Evolutionary conservation across 2,329 filamentous ascomycete genomes (phyloP).

Genomic region (Knoxdaviesia capensis): DNA sequence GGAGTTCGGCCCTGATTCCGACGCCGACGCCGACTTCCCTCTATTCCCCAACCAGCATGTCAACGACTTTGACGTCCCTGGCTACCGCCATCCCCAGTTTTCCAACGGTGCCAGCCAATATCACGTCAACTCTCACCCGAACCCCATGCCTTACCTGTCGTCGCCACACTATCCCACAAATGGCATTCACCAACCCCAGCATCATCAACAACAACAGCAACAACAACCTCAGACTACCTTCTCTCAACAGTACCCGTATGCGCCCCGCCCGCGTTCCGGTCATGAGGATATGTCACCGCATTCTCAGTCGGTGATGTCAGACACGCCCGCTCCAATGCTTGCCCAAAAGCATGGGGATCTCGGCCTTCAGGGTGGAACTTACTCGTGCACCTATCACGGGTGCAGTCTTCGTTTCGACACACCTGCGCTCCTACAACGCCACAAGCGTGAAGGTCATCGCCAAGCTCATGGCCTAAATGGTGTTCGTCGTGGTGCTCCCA

Average conservation of each 20-base stretch:
- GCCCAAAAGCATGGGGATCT: not conserved
- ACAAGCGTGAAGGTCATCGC: conserved; percentile 85
- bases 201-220: too few species aligned
- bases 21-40: conserved; percentile 49
- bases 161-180: too few species aligned
- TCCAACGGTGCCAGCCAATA: too few species aligned
- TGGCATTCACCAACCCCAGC: too few species aligned
- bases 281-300: too few species aligned
- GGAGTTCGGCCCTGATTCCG: conserved; percentile 53
- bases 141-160: too few species aligned
- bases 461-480: conserved; percentile 32
- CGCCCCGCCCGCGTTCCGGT: too few species aligned
- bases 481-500: too few species aligned
- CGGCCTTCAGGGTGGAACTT: conserved; percentile 49
- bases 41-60: conserved; percentile 47
- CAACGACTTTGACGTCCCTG: conserved; percentile 15
- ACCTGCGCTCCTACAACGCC: conserved; percentile 71
- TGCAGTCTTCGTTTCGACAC: conserved; percentile 80
- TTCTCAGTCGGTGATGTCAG: not conserved
- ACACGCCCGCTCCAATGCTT: not conserved
- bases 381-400: conserved; percentile 89
- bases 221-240: too few species aligned
- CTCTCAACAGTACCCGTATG: too few species aligned
- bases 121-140: too few species aligned
- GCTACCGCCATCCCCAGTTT: too few species aligned